A percentile compares a stretch with the other conserved stretches of the same genome.
Evolutionary conservation across 139 green algal genomes (phyloP).

Genomic region (Chlamydomonas applanata): DNA sequence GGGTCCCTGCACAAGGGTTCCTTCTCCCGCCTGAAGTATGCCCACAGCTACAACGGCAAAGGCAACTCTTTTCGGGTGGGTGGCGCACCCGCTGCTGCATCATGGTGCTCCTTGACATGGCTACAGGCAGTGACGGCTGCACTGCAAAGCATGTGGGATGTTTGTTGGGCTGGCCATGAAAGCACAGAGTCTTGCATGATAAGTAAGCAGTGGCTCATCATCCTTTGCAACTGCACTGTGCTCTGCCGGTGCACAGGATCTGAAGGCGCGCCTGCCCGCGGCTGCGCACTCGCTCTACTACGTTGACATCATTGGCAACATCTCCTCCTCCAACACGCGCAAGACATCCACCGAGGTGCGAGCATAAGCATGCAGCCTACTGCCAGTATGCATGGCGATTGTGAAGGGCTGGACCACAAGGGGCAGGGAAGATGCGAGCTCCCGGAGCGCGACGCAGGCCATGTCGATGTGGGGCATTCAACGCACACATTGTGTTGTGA

Average conservation of each 20-base stretch:
- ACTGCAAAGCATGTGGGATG: neutral
- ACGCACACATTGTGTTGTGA: no score
- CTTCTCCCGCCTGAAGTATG: conserved; percentile 68
- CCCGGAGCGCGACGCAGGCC: no score
- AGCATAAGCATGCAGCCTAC: no score
- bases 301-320: conserved; percentile 88
- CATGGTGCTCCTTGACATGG: no score
- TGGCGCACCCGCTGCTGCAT: no score
- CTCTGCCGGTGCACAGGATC: conserved; percentile 23
- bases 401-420: neutral
- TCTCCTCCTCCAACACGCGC: conserved; percentile 60
- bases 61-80: conserved; percentile 47
- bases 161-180: no score
- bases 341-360: conserved; percentile 14
- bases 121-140: no score
- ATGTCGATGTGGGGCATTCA: no score
- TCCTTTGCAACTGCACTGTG: neutral
- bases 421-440: no score
- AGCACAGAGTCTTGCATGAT: no score
- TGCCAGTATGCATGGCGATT: no score
- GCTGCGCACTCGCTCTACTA: conserved; percentile 75
- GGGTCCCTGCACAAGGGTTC: conserved; percentile 59
- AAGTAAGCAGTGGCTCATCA: no score
- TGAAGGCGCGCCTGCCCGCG: conserved; percentile 59
- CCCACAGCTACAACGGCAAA: conserved; percentile 26